A percentile compares a stretch with the other conserved stretches of the same genome.
Evolutionary conservation across 768 basidiomycete genomes (phyloP).

Genomic region (Termitomyces heimii): DNA sequence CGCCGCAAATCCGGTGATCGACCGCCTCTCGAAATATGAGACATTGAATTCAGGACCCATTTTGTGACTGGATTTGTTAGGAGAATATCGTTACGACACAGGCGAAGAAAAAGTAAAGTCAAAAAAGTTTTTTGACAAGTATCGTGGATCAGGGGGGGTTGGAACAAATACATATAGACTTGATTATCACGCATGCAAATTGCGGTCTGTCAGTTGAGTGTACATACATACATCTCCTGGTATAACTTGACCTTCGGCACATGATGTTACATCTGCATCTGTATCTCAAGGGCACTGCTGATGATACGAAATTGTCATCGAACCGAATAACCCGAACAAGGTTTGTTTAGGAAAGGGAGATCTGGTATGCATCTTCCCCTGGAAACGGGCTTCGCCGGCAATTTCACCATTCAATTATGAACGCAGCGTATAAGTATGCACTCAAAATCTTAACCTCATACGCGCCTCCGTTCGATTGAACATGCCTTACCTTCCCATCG

Average conservation of each 20-base stretch:
- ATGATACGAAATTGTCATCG: neutral
- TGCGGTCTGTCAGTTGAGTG: neutral
- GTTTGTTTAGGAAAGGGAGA: neutral
- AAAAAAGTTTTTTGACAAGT: too few species aligned
- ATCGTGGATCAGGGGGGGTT: neutral
- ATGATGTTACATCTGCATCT: too few species aligned
- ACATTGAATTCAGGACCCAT: neutral
- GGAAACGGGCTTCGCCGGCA: slow-evolving; percentile 1
- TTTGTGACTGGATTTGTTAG: neutral
- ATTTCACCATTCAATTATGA: neutral
- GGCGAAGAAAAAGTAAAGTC: neutral
- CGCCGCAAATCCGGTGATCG: neutral
- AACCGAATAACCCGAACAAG: neutral
- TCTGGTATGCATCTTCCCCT: neutral
- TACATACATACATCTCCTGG: neutral
- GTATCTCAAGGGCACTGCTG: neutral
- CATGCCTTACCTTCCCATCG: slow-evolving; percentile 8
- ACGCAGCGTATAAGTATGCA: neutral
- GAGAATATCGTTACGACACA: neutral
- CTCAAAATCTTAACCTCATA: neutral
- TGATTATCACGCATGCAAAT: neutral
- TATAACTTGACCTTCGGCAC: neutral
- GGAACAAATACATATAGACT: neutral
- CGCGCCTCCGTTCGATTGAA: neutral
- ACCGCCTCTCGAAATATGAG: neutral